phyloP scores from a whole-genome alignment of 306 rosid species.

The Pyrus communis region DNA sequence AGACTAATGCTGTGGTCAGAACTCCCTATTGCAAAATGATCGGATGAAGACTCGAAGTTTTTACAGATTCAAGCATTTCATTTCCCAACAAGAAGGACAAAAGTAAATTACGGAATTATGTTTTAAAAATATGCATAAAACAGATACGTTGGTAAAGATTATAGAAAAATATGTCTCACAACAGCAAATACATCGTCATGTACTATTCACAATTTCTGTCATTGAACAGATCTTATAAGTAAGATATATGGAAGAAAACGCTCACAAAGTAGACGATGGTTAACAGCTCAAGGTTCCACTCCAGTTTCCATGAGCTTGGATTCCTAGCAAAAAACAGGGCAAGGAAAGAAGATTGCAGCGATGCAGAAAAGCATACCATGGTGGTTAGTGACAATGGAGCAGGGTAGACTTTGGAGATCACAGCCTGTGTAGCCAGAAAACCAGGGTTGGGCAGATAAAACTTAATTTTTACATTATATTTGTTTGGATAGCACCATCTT shows the following conservation, averaged over 20 bases:
- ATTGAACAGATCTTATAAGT: not conserved
- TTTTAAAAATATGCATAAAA: not conserved
- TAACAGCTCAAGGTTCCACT: conserved; percentile 26
- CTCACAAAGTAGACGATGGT: conserved; percentile 33
- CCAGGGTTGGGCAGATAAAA: not conserved
- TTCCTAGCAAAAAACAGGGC: conserved; percentile 21
- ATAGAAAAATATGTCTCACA: not conserved
- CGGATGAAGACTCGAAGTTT: not conserved
- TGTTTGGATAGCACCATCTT: not conserved
- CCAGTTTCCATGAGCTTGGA: conserved; percentile 24
- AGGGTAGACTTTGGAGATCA: conserved; percentile 23
- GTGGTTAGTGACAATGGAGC: conserved; percentile 22
- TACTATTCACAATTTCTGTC: not conserved
- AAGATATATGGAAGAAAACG: not conserved
- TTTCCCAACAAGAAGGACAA: not conserved
- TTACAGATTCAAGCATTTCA: not conserved
- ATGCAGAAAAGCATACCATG: conserved; percentile 29
- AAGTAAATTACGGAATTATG: not conserved
- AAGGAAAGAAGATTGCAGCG: conserved; percentile 30
- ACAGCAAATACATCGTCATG: not conserved
- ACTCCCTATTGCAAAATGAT: conserved; percentile 17
- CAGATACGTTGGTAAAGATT: not conserved
- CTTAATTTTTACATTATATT: not conserved
- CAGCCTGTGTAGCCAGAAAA: conserved; percentile 7
- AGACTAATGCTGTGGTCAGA: conserved; percentile 17